Evolutionary conservation across 1,284 basidiomycete genomes (phyloP).

Genomic region (Schizophyllum amplum): DNA sequence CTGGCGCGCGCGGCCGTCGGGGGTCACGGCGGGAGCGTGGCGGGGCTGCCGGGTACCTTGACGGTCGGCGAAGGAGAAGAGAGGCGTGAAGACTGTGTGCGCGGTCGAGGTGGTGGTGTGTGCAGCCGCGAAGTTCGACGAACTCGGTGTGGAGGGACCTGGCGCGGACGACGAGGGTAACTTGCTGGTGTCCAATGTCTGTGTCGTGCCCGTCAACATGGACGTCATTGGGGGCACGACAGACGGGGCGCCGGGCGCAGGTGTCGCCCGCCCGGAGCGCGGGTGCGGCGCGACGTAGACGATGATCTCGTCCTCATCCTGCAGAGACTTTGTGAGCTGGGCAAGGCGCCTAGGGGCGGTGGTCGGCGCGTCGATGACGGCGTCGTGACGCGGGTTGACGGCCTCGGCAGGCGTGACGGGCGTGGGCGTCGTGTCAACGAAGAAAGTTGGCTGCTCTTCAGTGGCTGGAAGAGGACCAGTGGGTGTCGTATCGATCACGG

Average conservation of each 20-base stretch:
- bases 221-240: conserved; percentile 19
- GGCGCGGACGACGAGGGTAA: background rate
- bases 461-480: too few species aligned
- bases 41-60: conserved; percentile 3
- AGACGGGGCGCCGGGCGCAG: conserved; percentile 10
- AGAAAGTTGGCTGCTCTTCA: conserved; percentile 19
- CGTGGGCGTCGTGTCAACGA: conserved; percentile 39
- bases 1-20: conserved; percentile 8
- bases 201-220: conserved; percentile 21
- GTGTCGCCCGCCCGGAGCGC: conserved; percentile 17
- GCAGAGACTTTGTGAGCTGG: conserved; percentile 9
- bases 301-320: conserved; percentile 45
- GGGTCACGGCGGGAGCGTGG: conserved; percentile 9
- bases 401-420: too few species aligned
- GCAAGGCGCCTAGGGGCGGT: conserved; percentile 4
- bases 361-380: conserved; percentile 18
- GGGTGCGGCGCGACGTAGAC: conserved; percentile 58
- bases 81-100: background rate
- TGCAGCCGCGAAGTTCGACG: too few species aligned
- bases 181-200: background rate
- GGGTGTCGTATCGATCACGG: too few species aligned
- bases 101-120: conserved; percentile 4
- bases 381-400: too few species aligned
- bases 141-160: too few species aligned
- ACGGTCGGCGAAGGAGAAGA: conserved; percentile 3